These are phyloP conservation scores for Phoenix dactylifera DNA, from an alignment of 176 grass and related monocot species.

Conservation along the genomic window DNA sequence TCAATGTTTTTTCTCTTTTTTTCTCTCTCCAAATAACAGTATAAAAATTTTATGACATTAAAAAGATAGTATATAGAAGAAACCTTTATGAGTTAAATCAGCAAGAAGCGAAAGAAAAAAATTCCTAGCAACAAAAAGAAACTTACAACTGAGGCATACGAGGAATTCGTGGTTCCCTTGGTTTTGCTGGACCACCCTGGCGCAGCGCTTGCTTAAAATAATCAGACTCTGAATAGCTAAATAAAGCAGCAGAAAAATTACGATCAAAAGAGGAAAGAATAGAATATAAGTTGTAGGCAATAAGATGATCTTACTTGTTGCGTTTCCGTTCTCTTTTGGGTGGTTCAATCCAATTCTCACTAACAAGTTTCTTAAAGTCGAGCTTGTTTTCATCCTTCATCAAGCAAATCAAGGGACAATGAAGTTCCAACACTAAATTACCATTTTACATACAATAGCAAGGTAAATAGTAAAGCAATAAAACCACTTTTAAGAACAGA, in stretches of 20 bases:
- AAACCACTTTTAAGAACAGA: too few relatives aligned
- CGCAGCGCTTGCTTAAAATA: conserved; percentile 98
- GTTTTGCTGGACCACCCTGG: conserved; percentile 78
- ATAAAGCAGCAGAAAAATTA: conserved; percentile 9
- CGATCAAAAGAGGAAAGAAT: neutral
- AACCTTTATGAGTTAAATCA: neutral
- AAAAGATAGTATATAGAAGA: too few relatives aligned
- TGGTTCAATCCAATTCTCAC: conserved; percentile 92
- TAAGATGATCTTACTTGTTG: conserved; percentile 53
- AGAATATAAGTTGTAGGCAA: neutral
- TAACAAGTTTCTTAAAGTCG: conserved; percentile 93
- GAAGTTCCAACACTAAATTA: neutral
- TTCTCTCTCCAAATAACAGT: too few relatives aligned
- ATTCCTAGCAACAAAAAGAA: conserved; percentile 18
- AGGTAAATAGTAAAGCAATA: too few relatives aligned
- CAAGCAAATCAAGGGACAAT: conserved; percentile 12
- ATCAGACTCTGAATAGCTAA: conserved; percentile 90
- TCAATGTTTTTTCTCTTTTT: too few relatives aligned
- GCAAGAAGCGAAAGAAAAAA: neutral
- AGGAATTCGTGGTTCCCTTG: conserved; percentile 81
- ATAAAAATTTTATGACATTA: too few relatives aligned
- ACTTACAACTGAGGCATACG: conserved; percentile 93
- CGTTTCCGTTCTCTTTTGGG: conserved; percentile 90
- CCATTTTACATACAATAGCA: too few relatives aligned
- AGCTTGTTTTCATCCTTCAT: conserved; percentile 84